Base-by-base conservation (phyloP, 805 yeast species). In the Lipomyces lipofer region DNA sequence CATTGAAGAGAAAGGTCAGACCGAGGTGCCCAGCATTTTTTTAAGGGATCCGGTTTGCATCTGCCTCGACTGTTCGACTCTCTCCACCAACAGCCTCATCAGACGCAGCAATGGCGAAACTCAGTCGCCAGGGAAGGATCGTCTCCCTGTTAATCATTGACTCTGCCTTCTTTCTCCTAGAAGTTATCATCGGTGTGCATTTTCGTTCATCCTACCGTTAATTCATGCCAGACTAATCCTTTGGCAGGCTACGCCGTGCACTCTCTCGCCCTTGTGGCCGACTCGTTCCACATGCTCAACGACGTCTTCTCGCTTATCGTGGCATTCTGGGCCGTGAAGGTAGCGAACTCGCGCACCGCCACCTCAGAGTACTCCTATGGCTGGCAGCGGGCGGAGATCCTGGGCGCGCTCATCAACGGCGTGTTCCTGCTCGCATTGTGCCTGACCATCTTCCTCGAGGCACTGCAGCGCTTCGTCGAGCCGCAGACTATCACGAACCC, bases 281-380 rank as follows among this genome's bases (percentile, higher is more conserved):
- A 92, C 69, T 86, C 98, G 1, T 94, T 92, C 79, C 99, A 92
- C 71, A 94, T 94, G 98, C 77, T 92, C 61, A 92, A 94, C 73
- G 99, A 92, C 72, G 88, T 92, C 51, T 83, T 92, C 55, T 89
- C 97, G 1, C 75, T 92, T 32, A 60, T 91, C 17, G 90, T 92
- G 47, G 99, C 99, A 0, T 74, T 91, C 29, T 92, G 97, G 97
- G 99, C 99, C 0, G 98, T 94, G 19, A 81, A 81, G 58, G 96
- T 90, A 10, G 90, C 97, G 49, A 86, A 86, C 64, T 82, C 81
- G 36, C 80, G 83, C 65, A 82, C 83, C 27, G 94, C 96, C 0
- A 94, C 89, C 68, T 85, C 94, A 2, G 84, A 84, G 54, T 92
- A 88, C 73, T 94, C 98, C 2, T 92, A 94, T 66, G 99, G 99